phyloP scores from a whole-genome alignment of 2,329 filamentous ascomycete species.

The Scedosporium dehoogii region DNA sequence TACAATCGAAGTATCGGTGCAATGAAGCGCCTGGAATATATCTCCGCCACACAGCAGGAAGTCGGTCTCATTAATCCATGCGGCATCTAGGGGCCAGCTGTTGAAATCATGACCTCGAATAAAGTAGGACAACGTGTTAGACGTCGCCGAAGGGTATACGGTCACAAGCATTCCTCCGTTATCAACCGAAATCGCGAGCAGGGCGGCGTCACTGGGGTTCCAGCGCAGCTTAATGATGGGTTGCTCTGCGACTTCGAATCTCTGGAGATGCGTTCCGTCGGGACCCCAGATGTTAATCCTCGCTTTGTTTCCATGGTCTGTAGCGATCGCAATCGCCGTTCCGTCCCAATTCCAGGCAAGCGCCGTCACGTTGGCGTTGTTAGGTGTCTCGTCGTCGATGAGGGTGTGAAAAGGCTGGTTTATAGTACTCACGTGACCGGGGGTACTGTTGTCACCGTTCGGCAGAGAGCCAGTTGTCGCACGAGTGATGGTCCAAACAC shows the following conservation, averaged over 20 bases:
- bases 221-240: slow-evolving; percentile 53
- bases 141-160: slow-evolving; percentile 35
- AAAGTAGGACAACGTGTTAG: slow-evolving; percentile 35
- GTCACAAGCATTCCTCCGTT: slow-evolving; percentile 45
- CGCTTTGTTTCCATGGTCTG: slow-evolving; percentile 40
- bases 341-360: slow-evolving; percentile 53
- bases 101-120: slow-evolving; percentile 40
- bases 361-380: slow-evolving; percentile 43
- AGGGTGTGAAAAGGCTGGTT: slow-evolving; percentile 35
- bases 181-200: slow-evolving; percentile 44
- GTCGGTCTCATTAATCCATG: slow-evolving; percentile 49
- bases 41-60: slow-evolving; percentile 52
- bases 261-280: slow-evolving; percentile 41
- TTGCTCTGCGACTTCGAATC: slow-evolving; percentile 48
- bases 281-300: slow-evolving; percentile 45
- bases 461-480: slow-evolving; percentile 24
- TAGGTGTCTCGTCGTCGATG: slow-evolving; percentile 42
- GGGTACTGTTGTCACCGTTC: slow-evolving; percentile 4
- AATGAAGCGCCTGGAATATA: slow-evolving; percentile 37
- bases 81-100: slow-evolving; percentile 43
- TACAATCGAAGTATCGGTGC: slow-evolving; percentile 34
- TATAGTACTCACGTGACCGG: slow-evolving; percentile 32
- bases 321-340: slow-evolving; percentile 45
- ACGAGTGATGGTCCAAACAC: slow-evolving; percentile 55
- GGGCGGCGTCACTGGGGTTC: slow-evolving; percentile 45